Base-by-base conservation (phyloP, 805 yeast genomes). In the Alloascoidea hylecoeti region DNA sequence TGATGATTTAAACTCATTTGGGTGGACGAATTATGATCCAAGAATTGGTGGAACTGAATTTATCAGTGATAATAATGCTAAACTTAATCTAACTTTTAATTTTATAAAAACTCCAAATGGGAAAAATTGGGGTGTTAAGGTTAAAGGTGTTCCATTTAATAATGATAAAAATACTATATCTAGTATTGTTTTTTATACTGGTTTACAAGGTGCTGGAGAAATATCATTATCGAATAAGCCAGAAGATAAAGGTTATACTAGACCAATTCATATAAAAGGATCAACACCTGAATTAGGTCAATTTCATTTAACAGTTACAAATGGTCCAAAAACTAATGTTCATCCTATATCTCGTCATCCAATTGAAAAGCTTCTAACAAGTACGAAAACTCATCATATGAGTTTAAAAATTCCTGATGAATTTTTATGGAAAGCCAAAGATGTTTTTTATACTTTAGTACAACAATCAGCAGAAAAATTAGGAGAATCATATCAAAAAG, bases 21-120 rank as follows among this genome's bases (percentile, higher is more conserved):
- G 88, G 17, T 92, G 96, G 96, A 65, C 71, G n/a, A 61, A 65
- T 28, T 92, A 80, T 53, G 97, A 92, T 52, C 86, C 96, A 3
- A 67, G 97, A 44, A 37, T 57, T 12, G 98, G 98, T 16, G 98
- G 98, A 0, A 63, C 70, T 42, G 89, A 92, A 51, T 61, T 70
- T 1, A 75, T 92, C 18, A 58, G 64, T 28, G 98, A 92, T 53
- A 55, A 59, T 15, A 80, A 70, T 23, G 70, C 75, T 43, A 72
- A 73, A 39, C 56, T 86, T 3, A 69, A 70, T 39, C 49, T 92
- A 32, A 69, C 72, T 0, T 73, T 83, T 4, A 82, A 79, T 42
- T 82, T 86, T 54, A 80, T 80, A 18, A 92, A 92, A 58, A 68
- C 72, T 36, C 61, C 56, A 5, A 78, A 72, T 39, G 82, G 78